A percentile compares a stretch with the other conserved stretches of the same genome.
These are phyloP conservation scores for Penicillium sp. DNA, from an alignment of 2,329 filamentous ascomycete species.

Conservation along the genomic window DNA sequence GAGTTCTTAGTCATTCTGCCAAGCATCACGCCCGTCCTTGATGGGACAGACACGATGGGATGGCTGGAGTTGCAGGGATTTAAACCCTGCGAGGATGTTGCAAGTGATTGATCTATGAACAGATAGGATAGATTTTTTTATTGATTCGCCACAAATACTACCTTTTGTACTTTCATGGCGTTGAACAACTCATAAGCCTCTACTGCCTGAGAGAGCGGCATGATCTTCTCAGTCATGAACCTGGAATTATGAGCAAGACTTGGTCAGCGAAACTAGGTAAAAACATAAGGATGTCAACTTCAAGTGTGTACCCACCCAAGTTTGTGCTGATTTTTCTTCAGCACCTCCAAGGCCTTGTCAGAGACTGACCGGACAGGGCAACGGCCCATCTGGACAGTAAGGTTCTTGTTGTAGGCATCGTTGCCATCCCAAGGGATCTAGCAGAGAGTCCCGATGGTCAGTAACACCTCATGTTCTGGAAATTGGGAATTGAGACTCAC, in stretches of 20 bases:
- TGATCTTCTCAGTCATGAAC: conserved; percentile 77
- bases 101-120: not conserved
- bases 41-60: not conserved
- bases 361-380: conserved; percentile 76
- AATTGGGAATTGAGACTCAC: conserved; percentile 45
- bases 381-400: conserved; percentile 74
- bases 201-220: conserved; percentile 68
- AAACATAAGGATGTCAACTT: not conserved
- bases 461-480: not conserved
- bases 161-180: conserved; percentile 73
- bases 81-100: not conserved
- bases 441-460: conserved; percentile 26
- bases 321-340: conserved; percentile 68
- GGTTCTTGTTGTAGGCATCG: conserved; percentile 69
- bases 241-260: conserved; percentile 44
- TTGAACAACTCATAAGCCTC: conserved; percentile 74
- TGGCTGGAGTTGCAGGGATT: not conserved
- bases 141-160: conserved; percentile 63
- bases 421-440: conserved; percentile 69
- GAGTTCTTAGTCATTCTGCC: conserved; percentile 6
- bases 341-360: conserved; percentile 63
- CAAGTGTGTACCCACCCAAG: conserved; percentile 58
- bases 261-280: not conserved
- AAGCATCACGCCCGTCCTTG: not conserved
- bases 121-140: conserved; percentile 21